These are phyloP conservation scores for Picea engelmannii DNA, from an alignment of 83 land plant genomes.

Conservation along the genomic window DNA sequence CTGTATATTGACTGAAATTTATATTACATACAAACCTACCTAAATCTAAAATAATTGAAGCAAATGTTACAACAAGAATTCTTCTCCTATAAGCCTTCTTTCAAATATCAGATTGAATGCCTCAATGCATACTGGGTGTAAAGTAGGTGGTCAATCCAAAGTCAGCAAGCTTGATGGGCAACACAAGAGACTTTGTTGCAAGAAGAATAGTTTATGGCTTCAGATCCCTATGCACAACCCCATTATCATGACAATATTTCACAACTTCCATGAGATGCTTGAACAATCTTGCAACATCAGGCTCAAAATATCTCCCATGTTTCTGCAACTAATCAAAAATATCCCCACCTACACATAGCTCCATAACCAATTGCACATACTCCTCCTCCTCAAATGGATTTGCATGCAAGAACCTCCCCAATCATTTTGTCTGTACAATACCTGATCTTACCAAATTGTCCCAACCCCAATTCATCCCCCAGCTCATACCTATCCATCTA, in stretches of 20 bases:
- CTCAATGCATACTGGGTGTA: constrained; percentile 51
- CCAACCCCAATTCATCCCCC: too few relatives aligned
- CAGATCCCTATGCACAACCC: constrained; percentile 80
- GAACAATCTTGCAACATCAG: constrained; percentile 55
- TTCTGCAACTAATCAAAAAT: constrained; percentile 69
- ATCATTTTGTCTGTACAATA: too few relatives aligned
- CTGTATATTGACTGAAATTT: too few relatives aligned
- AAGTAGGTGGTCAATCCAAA: constrained; percentile 87
- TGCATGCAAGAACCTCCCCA: too few relatives aligned
- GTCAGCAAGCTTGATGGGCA: constrained; percentile 77
- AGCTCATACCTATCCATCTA: too few relatives aligned
- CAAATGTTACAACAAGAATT: too few relatives aligned
- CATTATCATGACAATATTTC: constrained; percentile 72
- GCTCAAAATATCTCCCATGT: constrained; percentile 64
- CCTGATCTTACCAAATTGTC: too few relatives aligned
- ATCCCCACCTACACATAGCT: constrained; percentile 86
- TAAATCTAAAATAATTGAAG: too few relatives aligned
- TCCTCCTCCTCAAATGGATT: constrained; percentile 52
- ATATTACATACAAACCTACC: too few relatives aligned
- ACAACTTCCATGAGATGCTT: constrained; percentile 70
- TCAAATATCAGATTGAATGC: not conserved
- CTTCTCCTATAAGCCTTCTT: not conserved
- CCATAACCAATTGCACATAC: constrained; percentile 86
- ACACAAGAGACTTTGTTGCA: constrained; percentile 46
- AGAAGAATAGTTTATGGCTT: constrained; percentile 86